These are phyloP conservation scores for Coniochaeta hoffmannii DNA, from an alignment of 2,329 filamentous ascomycete species.

Conservation along the genomic window DNA sequence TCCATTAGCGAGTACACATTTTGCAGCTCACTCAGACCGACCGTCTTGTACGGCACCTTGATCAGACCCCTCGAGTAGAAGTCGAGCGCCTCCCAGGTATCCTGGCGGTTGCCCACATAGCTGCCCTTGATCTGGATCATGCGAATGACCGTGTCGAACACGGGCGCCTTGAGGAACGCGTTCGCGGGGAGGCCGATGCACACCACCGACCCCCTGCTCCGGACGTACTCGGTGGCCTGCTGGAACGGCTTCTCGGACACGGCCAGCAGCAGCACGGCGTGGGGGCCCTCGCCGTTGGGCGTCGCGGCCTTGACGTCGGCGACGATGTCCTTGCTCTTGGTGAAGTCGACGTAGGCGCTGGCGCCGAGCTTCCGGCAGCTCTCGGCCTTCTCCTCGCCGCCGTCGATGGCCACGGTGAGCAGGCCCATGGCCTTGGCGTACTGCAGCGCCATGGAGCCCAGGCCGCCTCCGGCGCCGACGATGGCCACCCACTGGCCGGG, in stretches of 20 bases:
- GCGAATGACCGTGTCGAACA: constrained; percentile 80
- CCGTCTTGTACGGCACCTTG: constrained; percentile 78
- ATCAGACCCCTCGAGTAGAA: constrained; percentile 82
- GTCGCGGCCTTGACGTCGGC: constrained; percentile 78
- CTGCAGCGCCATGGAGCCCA: constrained; percentile 68
- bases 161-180: constrained; percentile 73
- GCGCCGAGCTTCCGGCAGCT: constrained; percentile 67
- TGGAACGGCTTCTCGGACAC: constrained; percentile 91
- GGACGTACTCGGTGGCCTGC: constrained; percentile 83
- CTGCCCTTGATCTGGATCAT: constrained; percentile 92
- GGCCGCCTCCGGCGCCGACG: constrained; percentile 67
- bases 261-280: constrained; percentile 81
- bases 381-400: constrained; percentile 70
- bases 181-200: constrained; percentile 83
- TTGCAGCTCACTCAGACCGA: constrained; percentile 72
- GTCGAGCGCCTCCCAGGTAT: constrained; percentile 82
- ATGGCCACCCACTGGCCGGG: constrained; percentile 66
- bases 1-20: constrained; percentile 73
- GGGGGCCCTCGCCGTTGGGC: constrained; percentile 72
- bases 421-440: constrained; percentile 91
- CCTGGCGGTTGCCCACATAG: constrained; percentile 88
- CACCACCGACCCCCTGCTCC: constrained; percentile 73
- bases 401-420: constrained; percentile 72
- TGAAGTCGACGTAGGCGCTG: constrained; percentile 72
- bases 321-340: constrained; percentile 66